phyloP scores from a whole-genome alignment of 2,329 filamentous ascomycete species.

The Penicillium concentricum region DNA sequence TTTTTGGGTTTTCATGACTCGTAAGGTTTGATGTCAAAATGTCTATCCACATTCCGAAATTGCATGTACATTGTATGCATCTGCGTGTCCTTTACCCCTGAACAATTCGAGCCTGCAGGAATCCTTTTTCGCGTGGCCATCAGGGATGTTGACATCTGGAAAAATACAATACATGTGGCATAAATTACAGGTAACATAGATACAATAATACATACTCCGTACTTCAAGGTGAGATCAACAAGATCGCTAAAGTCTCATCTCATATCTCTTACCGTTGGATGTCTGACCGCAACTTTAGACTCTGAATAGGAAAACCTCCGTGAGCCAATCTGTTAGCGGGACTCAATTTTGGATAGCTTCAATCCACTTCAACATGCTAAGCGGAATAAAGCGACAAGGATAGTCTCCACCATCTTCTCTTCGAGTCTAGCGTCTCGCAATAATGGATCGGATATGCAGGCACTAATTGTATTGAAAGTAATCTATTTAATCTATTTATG shows the following conservation, averaged over 20 bases:
- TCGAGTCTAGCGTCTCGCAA: conserved; percentile 2
- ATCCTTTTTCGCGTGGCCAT: conserved; percentile 27
- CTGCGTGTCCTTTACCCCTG: conserved; percentile 2
- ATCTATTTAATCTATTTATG: neutral
- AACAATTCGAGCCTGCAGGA: conserved; percentile 16
- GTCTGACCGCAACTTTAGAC: conserved; percentile 22
- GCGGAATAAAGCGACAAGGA: conserved; percentile 16
- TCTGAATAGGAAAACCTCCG: conserved; percentile 13
- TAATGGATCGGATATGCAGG: conserved; percentile 3
- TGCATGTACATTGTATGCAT: neutral
- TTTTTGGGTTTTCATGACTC: conserved; percentile 4
- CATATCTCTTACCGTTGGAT: conserved; percentile 7
- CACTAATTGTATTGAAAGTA: conserved; percentile 1
- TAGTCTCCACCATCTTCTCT: neutral
- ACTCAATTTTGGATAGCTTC: conserved; percentile 14
- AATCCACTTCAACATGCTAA: conserved; percentile 7
- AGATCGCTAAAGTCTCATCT: conserved; percentile 9
- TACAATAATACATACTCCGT: neutral
- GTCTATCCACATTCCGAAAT: neutral
- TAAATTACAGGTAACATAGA: neutral
- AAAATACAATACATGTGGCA: conserved; percentile 6
- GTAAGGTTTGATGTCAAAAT: neutral
- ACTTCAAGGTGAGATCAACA: neutral
- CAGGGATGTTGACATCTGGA: conserved; percentile 24
- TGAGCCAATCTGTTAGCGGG: conserved; percentile 13